Base-by-base conservation (phyloP, 2,329 filamentous ascomycete species). In the Fusarium pininemorale region DNA sequence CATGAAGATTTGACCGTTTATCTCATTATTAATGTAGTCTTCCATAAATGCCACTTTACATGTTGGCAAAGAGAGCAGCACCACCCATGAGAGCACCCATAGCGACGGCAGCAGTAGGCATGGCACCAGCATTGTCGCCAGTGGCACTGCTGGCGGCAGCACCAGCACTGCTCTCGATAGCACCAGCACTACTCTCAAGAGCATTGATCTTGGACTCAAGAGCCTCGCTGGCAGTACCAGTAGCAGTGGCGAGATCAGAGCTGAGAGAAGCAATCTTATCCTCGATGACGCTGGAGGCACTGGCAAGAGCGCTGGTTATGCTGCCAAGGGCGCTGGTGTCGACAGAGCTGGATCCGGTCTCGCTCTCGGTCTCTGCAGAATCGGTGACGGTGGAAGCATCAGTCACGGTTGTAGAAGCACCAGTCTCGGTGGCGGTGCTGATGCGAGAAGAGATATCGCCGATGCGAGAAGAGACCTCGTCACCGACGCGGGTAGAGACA, bases 41-140 rank as follows among this genome's bases (percentile, higher is more conserved):
- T 56, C 18, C 26, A 50, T 24, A 30, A 47, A 35, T 38, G 20
- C 44, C 30, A 20, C 50, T 75, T 82, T 85, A 87, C 76, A 87
- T 64, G 81, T 86, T 86, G 76, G 79, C 82, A 54, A 86, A 72
- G 57, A 86, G 65, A 57, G 84, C 86, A 7, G 83, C 85, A 74
- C 85, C 86, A 30, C 85, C 86, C 55, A 87, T 79, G 66, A 87
- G 80, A 30, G 85, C 85, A 38, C 85, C 85, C 53, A 87, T 78
- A 26, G 83, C 85, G 47, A 87, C 73, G 35, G 82, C 84, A 35
- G 81, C 86, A 22, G 84, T 86, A 70, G 81, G 82, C 63, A 78
- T 75, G 51, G 82, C 78, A 54, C 78, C 81, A 12, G 81, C 81
- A 63, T 77, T 72, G 60, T 76, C 69, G 51, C 73, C 72, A 47